A percentile compares a stretch with the other conserved stretches of the same genome.
Conservation (phyloP, 2,329 filamentous ascomycete species). For the Monilinia vaccinii-corymbosi region DNA sequence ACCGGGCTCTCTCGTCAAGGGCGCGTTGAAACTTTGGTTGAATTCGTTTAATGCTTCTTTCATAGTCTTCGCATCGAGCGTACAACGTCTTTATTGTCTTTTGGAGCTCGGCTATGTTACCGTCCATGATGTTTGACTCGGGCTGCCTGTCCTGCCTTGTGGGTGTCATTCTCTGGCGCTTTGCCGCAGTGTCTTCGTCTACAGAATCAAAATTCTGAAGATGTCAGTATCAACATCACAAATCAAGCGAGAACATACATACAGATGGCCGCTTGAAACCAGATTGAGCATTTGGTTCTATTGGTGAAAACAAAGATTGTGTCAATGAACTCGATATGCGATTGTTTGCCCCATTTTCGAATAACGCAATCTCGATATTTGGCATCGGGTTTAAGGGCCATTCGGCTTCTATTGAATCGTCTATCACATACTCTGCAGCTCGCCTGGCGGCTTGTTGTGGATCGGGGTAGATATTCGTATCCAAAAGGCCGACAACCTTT, state of each 20-base stretch:
- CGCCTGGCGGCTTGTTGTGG: conserved; percentile 21
- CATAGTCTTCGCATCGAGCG: conserved; percentile 37
- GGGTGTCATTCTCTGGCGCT: conserved; percentile 6
- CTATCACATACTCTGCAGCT: conserved; percentile 20
- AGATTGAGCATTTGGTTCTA: not conserved
- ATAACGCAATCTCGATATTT: conserved; percentile 13
- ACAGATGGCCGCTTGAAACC: conserved; percentile 12
- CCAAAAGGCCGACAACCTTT: conserved; percentile 17
- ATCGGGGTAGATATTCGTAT: conserved; percentile 10
- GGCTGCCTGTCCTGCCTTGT: not conserved
- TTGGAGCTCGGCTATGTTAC: conserved; percentile 32
- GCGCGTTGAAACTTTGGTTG: conserved; percentile 41
- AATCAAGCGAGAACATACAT: not conserved
- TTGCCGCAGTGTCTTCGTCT: not conserved
- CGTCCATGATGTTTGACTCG: conserved; percentile 14
- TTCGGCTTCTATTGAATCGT: not conserved
- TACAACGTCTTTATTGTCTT: conserved; percentile 37
- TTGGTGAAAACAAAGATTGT: conserved; percentile 5
- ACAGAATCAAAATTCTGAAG: conserved; percentile 5
- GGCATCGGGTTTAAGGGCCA: conserved; percentile 24
- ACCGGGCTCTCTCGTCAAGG: conserved; percentile 43
- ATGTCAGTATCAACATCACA: not conserved
- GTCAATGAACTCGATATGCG: not conserved
- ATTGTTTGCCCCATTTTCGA: not conserved
- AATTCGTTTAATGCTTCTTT: conserved; percentile 36